Percentiles rank a stretch among this genome's conserved stretches.
Conservation (phyloP, 441 rosid species). For the Syzygium malaccense region DNA sequence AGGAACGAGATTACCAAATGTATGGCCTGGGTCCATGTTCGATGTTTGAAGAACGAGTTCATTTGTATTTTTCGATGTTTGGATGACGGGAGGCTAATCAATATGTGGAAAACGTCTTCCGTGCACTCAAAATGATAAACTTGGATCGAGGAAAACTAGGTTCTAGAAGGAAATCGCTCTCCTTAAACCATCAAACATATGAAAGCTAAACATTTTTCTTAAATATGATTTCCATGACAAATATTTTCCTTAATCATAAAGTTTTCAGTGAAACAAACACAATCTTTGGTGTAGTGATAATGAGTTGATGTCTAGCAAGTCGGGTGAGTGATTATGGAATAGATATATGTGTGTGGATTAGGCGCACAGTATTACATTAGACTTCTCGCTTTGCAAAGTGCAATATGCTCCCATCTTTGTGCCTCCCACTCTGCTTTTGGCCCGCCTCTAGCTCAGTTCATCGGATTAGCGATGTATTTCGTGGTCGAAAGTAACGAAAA, state of each 20-base stretch:
- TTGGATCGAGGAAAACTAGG: background rate
- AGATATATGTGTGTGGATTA: background rate
- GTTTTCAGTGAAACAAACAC: background rate
- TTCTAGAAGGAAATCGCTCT: background rate
- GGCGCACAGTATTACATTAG: background rate
- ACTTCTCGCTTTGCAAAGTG: background rate
- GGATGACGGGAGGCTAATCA: background rate
- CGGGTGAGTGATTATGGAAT: background rate
- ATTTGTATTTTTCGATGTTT: too few relatives aligned
- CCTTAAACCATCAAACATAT: background rate
- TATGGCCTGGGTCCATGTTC: too few relatives aligned
- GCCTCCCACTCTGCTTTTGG: background rate
- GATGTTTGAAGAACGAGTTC: too few relatives aligned
- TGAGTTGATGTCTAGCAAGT: background rate
- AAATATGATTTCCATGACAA: background rate
- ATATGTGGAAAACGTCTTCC: background rate
- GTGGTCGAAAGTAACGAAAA: background rate
- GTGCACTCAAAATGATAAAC: fast-evolving
- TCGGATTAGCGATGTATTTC: background rate
- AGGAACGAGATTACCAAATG: too few relatives aligned
- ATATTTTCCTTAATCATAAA: background rate
- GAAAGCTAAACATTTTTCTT: fast-evolving
- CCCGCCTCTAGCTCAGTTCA: background rate
- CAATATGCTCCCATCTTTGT: background rate
- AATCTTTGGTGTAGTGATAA: background rate